Conservation (phyloP, 192 early-diverging fungal species). For the Nowakowskiella sp. region DNA sequence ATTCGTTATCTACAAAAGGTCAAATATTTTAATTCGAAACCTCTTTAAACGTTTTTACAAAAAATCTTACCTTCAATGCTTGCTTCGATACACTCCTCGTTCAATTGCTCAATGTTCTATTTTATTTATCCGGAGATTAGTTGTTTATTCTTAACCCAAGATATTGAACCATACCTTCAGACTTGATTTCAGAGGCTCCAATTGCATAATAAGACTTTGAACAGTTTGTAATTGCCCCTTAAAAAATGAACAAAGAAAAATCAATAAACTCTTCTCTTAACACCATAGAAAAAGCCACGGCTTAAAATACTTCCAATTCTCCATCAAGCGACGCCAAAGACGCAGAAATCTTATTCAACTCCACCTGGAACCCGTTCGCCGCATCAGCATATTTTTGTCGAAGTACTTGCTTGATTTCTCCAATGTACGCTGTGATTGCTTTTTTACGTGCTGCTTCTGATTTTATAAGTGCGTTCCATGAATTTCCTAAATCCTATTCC, state of each 20-base stretch:
- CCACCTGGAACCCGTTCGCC: constrained; percentile 71
- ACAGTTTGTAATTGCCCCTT: constrained; percentile 58
- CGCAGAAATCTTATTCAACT: constrained; percentile 61
- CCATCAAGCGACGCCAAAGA: constrained; percentile 64
- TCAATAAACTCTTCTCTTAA: constrained; percentile 2
- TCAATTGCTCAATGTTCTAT: constrained; percentile 48
- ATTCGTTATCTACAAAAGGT: constrained; percentile 64
- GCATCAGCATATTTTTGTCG: constrained; percentile 70
- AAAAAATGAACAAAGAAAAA: constrained; percentile 10
- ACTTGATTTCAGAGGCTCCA: constrained; percentile 25
- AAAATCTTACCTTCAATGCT: constrained; percentile 59
- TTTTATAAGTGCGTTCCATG: constrained; percentile 65
- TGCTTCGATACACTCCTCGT: constrained; percentile 67
- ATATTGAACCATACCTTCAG: constrained; percentile 8
- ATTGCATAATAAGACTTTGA: constrained; percentile 38
- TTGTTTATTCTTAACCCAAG: not conserved
- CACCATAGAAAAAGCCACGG: not conserved
- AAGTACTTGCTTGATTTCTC: constrained; percentile 76
- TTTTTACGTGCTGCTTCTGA: constrained; percentile 75
- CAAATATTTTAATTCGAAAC: no score
- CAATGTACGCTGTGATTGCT: constrained; percentile 73
- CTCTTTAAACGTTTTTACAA: constrained; percentile 1
- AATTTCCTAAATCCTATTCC: constrained; percentile 63
- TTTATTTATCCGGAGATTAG: not conserved
- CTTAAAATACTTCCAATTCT: constrained; percentile 57